Conservation (phyloP, 176 grass and related monocot species). For the Avena atlantica region DNA sequence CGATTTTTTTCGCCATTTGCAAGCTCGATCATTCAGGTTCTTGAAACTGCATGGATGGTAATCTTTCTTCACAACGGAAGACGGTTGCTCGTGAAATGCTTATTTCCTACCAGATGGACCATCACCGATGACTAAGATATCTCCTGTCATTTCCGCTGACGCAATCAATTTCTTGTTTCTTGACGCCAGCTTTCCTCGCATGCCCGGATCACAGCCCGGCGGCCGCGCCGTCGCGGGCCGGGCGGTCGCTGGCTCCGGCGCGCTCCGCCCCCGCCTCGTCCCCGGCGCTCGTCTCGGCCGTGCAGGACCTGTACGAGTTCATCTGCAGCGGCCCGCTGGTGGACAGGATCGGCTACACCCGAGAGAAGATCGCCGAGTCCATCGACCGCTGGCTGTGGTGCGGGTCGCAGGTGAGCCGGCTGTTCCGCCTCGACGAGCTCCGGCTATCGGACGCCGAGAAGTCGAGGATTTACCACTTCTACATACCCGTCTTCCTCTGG, state of each 20-base stretch:
- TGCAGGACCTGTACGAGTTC: constrained; percentile 79
- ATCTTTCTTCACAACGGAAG: constrained; percentile 18
- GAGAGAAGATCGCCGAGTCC: constrained; percentile 66
- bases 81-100: neutral
- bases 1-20: neutral
- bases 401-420: constrained; percentile 63
- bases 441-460: constrained; percentile 69
- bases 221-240: constrained; percentile 4
- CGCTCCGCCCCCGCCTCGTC: constrained; percentile 52
- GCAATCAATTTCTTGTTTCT: neutral
- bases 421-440: constrained; percentile 80
- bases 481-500: constrained; percentile 93
- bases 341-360: constrained; percentile 71
- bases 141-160: neutral
- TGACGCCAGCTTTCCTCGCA: constrained; percentile 42
- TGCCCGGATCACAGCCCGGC: constrained; percentile 47
- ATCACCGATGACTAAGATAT: neutral
- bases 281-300: constrained; percentile 69
- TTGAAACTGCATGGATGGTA: constrained; percentile 43
- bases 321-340: constrained; percentile 86
- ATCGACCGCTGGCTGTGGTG: constrained; percentile 77
- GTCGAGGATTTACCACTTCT: constrained; percentile 89
- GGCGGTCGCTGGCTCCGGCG: constrained; percentile 33
- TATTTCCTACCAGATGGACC: neutral
- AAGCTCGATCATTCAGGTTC: neutral